Base-by-base conservation (phyloP, 2,329 filamentous ascomycete genomes). In the Ophiostoma quercus region DNA sequence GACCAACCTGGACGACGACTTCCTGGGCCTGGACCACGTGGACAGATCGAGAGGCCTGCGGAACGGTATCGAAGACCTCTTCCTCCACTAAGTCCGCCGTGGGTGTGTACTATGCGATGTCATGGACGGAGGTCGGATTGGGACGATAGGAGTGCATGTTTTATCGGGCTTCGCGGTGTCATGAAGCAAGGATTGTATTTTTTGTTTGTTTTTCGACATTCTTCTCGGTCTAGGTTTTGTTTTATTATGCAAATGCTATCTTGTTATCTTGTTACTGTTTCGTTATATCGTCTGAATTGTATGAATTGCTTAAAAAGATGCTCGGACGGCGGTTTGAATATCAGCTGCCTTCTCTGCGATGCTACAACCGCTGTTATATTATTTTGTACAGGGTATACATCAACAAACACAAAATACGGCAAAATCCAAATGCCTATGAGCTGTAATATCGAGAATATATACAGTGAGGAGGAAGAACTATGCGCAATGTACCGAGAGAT, bases 1-100 rank as follows among this genome's bases (percentile, higher is more conserved):
- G 74, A 82, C 80, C 70, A 78, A 76, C 34, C 81, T 80, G 3
- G 84, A 87, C 34, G 88, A 90, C 72, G 87, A 90, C 73, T 82
- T 83, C 73, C 82, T 91, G 71, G 88, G 88, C 22, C 78, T 91
- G 72, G 88, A 91, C 76, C 88, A 91, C 74, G 79, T 85, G 66
- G 88, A 90, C 79, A 84, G 87, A 75, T 82, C 86, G 68, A 82
- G 87, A 74, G 79, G 82, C 25, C 74, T 85, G 73, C 82, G 87
- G 71, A 89, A 88, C 75, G 87, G 87, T 65, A 83, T 81, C 73
- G 84, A 84, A 62, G 88, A 90, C 76, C 81, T 90, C 76, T 89
- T 89, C 79, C 84, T 89, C 60, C 78, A 77, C 70, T 79, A 77
- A 43, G 63, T 57, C 22, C n/a, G 12, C n/a, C 51, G 25, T 25